Conservation (phyloP, 495 filamentous ascomycete genomes). For the Penicillium roqueforti region DNA sequence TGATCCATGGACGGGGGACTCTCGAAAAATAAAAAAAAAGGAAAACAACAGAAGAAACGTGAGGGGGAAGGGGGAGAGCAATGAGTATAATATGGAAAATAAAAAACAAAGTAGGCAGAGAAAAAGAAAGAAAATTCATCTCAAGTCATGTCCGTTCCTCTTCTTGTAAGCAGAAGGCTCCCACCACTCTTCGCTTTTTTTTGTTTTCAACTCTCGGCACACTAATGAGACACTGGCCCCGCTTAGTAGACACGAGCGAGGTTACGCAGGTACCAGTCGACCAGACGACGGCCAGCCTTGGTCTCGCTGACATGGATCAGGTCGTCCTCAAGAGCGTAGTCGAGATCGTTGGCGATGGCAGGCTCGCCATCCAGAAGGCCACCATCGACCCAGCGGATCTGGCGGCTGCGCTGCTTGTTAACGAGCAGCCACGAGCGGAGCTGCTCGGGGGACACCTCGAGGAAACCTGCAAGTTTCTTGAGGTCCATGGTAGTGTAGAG, state of each 20-base stretch:
- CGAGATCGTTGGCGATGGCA: constrained; percentile 84
- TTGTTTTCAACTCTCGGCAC: constrained; percentile 15
- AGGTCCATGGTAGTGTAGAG: constrained; percentile 99
- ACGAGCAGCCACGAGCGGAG: constrained; percentile 85
- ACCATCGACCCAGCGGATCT: constrained; percentile 90
- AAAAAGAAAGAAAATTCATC: constrained; percentile 33
- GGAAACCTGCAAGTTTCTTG: constrained; percentile 95
- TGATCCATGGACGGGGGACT: constrained; percentile 17
- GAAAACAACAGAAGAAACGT: constrained; percentile 17
- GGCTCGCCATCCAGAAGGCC: constrained; percentile 87
- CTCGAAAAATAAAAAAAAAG: constrained; percentile 22
- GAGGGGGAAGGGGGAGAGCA: constrained; percentile 16
- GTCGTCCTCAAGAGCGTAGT: constrained; percentile 96
- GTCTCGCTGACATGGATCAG: constrained; percentile 98
- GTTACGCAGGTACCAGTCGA: constrained; percentile 99
- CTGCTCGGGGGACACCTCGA: constrained; percentile 90
- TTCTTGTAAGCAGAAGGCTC: constrained; percentile 26
- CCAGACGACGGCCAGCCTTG: constrained; percentile 92
- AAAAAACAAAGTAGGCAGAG: constrained; percentile 23
- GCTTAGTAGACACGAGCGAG: constrained; percentile 82
- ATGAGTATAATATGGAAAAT: constrained; percentile 19
- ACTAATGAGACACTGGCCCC: constrained; percentile 9
- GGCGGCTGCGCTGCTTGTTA: constrained; percentile 97
- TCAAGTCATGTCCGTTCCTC: constrained; percentile 30
- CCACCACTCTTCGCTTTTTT: constrained; percentile 26